phyloP scores from a whole-genome alignment of 176 grass and related monocot genomes.

The Alloteropsis semialata region DNA sequence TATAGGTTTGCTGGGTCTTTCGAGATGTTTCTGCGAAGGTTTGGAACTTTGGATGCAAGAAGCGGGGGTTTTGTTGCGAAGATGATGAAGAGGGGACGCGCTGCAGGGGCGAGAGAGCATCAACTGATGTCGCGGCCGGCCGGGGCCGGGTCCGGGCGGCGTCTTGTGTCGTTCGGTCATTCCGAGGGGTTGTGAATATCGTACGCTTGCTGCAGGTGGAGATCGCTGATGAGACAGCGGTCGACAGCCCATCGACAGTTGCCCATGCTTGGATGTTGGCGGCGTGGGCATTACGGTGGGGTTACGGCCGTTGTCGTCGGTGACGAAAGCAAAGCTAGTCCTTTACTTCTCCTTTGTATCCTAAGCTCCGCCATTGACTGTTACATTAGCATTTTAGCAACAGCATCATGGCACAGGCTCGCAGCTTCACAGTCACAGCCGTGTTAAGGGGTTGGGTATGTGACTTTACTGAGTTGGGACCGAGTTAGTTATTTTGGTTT shows the following conservation, averaged over 20 bases:
- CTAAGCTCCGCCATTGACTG: neutral
- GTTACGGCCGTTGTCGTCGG: too few species aligned
- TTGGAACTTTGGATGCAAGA: neutral
- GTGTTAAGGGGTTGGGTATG: too few species aligned
- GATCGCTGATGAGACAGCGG: slow-evolving; percentile 2
- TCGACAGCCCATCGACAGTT: neutral
- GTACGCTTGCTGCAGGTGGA: neutral
- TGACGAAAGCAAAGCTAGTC: neutral
- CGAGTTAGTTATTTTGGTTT: too few species aligned
- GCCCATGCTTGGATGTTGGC: neutral
- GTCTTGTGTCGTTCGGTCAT: slow-evolving; percentile 14
- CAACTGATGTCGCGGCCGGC: slow-evolving; percentile 17
- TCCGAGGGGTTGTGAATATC: neutral
- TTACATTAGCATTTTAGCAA: too few species aligned
- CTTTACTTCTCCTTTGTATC: neutral
- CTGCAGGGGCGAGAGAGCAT: slow-evolving; percentile 12
- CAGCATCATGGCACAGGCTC: too few species aligned
- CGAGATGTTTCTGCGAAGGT: neutral
- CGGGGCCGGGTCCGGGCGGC: slow-evolving; percentile 2
- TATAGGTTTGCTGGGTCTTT: neutral
- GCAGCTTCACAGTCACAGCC: too few species aligned
- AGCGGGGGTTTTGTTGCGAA: neutral
- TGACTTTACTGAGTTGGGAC: too few species aligned
- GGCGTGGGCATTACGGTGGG: neutral
- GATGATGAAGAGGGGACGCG: neutral